Conservation (phyloP, 345 rosid species). For the Gossypium mustelinum region DNA sequence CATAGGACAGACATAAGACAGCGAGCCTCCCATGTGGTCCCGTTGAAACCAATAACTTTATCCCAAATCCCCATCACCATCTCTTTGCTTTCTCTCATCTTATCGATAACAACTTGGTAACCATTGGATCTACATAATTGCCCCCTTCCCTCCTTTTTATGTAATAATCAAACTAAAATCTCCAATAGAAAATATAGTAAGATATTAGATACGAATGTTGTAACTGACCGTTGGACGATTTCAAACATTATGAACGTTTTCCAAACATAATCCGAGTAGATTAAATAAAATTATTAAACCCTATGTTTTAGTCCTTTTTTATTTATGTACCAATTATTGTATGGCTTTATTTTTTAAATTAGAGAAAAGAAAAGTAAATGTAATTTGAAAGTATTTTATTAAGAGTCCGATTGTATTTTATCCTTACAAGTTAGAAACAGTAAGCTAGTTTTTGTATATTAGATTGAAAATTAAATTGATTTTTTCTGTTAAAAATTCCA, state of each 20-base stretch:
- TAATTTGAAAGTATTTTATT: too few relatives aligned
- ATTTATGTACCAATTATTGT: too few relatives aligned
- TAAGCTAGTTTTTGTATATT: too few relatives aligned
- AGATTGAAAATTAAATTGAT: too few relatives aligned
- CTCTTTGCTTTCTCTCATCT: constrained; percentile 12
- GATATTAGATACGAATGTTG: neutral
- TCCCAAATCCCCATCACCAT: neutral
- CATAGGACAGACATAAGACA: neutral
- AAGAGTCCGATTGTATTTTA: rapidly evolving
- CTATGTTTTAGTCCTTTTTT: too few relatives aligned
- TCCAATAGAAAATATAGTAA: too few relatives aligned
- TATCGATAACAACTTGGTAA: neutral
- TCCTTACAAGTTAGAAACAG: too few relatives aligned
- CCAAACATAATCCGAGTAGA: too few relatives aligned
- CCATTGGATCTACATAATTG: neutral
- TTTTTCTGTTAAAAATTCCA: too few relatives aligned
- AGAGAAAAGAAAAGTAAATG: too few relatives aligned
- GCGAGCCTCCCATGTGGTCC: constrained; percentile 19
- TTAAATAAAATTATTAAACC: too few relatives aligned
- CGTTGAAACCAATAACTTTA: neutral
- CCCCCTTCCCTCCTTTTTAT: neutral
- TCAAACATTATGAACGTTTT: neutral
- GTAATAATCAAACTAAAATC: neutral
- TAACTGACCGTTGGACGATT: constrained; percentile 1
- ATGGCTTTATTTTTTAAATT: too few relatives aligned